Evolutionary conservation across 2,329 filamentous ascomycete genomes (phyloP), one percentile per base, ranked within the genome.

Genomic region (Sodiomyces alkalinus): DNA sequence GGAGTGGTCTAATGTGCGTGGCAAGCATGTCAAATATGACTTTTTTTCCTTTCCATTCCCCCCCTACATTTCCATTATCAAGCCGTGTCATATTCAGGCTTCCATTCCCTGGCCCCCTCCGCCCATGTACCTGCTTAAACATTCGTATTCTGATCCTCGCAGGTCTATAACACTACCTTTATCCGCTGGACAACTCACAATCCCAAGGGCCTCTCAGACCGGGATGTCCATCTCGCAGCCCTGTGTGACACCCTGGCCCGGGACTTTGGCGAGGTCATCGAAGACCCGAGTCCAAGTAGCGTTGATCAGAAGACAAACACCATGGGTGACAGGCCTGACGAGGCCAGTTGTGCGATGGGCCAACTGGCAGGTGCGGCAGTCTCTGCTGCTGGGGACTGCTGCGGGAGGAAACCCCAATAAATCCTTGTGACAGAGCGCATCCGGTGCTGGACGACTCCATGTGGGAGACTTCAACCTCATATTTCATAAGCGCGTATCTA

Each of bases 161-260:
- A 77, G 73, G 64, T 79, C 7, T 82, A 76, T 52, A 81, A 79
- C 45, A 74, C 66, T 5, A 68, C 70, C 1, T 72, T 72, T 40
- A 69, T 83, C 36, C 67, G 74, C 27, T 82, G 77, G 78, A 81
- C 75, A 7, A 82, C 77, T 2, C 78, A 82, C 45, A 64, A 54
- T 33, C 76, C 75, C 1, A 52, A 56, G 7, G 77, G 78, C 2
- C 52, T 83, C n/a, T 76, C 72, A 0, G 51, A 52, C 13, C 71
- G 70, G 43, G 77, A 82, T 43, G 50, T 77, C 17, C 42, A 57
- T 20, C 62, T 82, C 49, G 78, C 77, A 0, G 43, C 47, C 5
- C 56, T 68, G 34, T 81, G 76, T 41, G 77, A 81, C 46, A 46
- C 56, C 15, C 49, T 71, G 6, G 74, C 70, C 17, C 43, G 39